Evolutionary conservation across 495 filamentous ascomycete species (phyloP).

Genomic region (Haplographium delicatum): DNA sequence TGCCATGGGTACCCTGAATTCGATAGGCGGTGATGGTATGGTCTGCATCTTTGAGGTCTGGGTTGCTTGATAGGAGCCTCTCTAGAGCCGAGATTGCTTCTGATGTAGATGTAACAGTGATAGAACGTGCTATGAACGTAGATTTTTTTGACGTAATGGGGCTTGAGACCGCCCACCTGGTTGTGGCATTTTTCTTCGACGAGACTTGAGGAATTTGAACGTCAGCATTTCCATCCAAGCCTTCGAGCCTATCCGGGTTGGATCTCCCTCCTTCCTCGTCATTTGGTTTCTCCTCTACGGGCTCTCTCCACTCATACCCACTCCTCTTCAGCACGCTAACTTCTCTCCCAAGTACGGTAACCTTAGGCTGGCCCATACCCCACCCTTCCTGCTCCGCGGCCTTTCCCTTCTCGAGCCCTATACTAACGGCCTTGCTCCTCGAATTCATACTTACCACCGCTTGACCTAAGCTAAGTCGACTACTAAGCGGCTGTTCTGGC

Average conservation of each 20-base stretch:
- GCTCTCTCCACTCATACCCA: conserved; percentile 61
- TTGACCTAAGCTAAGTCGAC: conserved; percentile 71
- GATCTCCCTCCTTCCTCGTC: not conserved
- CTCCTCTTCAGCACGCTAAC: conserved; percentile 69
- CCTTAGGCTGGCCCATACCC: conserved; percentile 67
- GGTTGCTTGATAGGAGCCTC: conserved; percentile 34
- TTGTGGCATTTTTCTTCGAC: conserved; percentile 16
- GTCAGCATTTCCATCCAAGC: not conserved
- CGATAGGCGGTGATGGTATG: conserved; percentile 54
- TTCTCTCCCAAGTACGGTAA: conserved; percentile 66
- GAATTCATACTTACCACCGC: conserved; percentile 75
- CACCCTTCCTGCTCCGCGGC: conserved; percentile 66
- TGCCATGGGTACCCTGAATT: conserved; percentile 26
- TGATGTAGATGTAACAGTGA: conserved; percentile 30
- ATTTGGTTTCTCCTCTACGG: conserved; percentile 10
- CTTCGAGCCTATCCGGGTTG: too few species aligned
- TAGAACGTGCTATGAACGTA: conserved; percentile 45
- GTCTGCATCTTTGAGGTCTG: conserved; percentile 37
- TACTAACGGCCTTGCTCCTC: conserved; percentile 63
- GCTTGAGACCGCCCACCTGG: conserved; percentile 34
- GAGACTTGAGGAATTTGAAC: not conserved
- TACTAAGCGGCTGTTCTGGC: conserved; percentile 78
- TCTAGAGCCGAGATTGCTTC: conserved; percentile 33
- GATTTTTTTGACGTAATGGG: conserved; percentile 43
- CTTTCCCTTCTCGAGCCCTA: conserved; percentile 63